Evolutionary conservation across 257 asterid genomes (phyloP).

Genomic region (Solanum pinnatisectum): DNA sequence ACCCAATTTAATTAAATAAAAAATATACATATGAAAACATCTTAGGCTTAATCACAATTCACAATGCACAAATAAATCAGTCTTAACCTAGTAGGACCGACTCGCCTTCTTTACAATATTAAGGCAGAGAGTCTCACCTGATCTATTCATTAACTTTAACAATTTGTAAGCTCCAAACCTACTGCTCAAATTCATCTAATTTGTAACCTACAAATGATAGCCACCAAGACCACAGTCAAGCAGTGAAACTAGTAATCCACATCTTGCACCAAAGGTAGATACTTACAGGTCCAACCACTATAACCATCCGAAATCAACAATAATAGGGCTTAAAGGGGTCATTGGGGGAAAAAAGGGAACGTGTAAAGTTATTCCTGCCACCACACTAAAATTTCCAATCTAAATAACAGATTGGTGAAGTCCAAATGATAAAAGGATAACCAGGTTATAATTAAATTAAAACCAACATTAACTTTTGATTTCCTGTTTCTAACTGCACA

Average conservation of each 20-base stretch:
- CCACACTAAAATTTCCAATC: not conserved
- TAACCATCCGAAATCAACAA: not conserved
- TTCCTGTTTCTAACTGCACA: not conserved
- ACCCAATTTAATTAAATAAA: not conserved
- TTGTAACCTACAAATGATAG: not conserved
- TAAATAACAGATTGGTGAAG: not conserved
- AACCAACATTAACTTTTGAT: not conserved
- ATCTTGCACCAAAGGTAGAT: not conserved
- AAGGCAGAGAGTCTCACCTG: not conserved
- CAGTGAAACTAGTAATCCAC: not conserved
- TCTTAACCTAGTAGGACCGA: not conserved
- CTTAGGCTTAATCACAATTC: not conserved
- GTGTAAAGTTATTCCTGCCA: not conserved
- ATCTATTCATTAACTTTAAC: not conserved
- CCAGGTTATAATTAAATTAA: not conserved
- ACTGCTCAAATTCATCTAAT: not conserved
- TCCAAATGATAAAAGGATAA: not conserved
- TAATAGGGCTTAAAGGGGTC: not conserved
- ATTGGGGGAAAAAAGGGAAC: not conserved
- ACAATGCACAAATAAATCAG: not conserved
- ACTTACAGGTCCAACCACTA: not conserved
- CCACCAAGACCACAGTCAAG: not conserved
- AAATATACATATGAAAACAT: not conserved
- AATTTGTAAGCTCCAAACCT: not conserved
- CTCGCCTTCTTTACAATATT: not conserved